Base-by-base conservation (phyloP, 139 green algal genomes). In the Chlorella sorokiniana region DNA sequence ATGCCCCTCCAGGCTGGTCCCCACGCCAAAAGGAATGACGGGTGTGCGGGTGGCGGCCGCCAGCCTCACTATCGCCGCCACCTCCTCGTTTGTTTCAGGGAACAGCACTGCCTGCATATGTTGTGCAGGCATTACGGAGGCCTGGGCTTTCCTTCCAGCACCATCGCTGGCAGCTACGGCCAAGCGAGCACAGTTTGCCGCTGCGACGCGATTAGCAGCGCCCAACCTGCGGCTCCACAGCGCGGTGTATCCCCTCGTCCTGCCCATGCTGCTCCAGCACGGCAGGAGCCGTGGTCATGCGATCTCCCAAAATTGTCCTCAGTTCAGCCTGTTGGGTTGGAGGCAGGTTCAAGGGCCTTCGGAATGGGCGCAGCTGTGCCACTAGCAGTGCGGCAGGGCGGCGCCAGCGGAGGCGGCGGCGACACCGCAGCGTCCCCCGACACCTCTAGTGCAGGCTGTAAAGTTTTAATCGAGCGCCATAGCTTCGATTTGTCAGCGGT, bases 1-100 rank as follows among this genome's bases (percentile, higher is more conserved):
- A 37, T 94, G 91, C 14, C 91, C 91, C 78, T 95, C 91, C 48
- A 95, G 81, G 23, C 69, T 87, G 1, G 91, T 94, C 9, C 90
- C 90, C 18, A 79, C 88, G 20, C 90, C 90, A 81, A 90, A 95
- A 2, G 91, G 90, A 7, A 94, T 80, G 41, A 95, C 71, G 16
- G 90, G 88, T 7, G 74, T 78, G 67, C 51, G 74, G 61, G 73
- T 44, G 33, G 70, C 65, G 2, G 85, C 83, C 62, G 89, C 92
- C 0, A 83, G 67, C 2, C 65, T 44, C 78, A 94, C 81, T 41
- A 92, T 80, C 22, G 65, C 63, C 8, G 82, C 76, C 68, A 92
- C 89, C 18, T 89, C 75, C 22, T 84, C 68, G 0, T 84, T 88
- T 1, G 63, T 79, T 29, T 56, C 44, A 20, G 69, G 40, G 38